Percentiles rank a stretch among this genome's conserved stretches.
These are phyloP conservation scores for Colletotrichum incanum DNA, from an alignment of 2,329 filamentous ascomycete species.

Conservation along the genomic window DNA sequence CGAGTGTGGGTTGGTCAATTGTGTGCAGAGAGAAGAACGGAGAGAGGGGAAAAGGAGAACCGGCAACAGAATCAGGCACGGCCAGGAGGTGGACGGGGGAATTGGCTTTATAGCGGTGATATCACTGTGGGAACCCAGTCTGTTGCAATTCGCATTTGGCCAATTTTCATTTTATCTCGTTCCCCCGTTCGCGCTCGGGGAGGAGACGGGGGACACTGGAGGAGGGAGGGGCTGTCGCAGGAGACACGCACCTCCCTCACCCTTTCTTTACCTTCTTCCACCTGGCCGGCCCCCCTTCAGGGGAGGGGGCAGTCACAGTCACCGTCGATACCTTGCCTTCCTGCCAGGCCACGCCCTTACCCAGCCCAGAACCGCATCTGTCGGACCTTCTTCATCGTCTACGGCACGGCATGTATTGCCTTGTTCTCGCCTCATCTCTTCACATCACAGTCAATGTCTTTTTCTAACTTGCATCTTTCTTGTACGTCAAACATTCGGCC, in stretches of 20 bases:
- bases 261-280: constrained; percentile 1
- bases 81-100: constrained; percentile 29
- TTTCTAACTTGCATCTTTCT: background rate
- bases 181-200: constrained; percentile 32
- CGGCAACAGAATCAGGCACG: background rate
- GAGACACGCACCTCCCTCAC: constrained; percentile 4
- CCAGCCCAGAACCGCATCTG: background rate
- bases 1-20: constrained; percentile 28
- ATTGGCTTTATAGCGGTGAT: constrained; percentile 43
- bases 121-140: constrained; percentile 43
- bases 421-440: background rate
- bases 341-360: background rate
- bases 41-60: constrained; percentile 14
- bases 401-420: background rate
- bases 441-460: background rate
- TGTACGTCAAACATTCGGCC: background rate
- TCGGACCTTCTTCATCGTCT: background rate
- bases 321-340: constrained; percentile 18
- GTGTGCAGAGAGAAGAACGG: constrained; percentile 4
- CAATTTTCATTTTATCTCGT: constrained; percentile 43
- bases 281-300: background rate
- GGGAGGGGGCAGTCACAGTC: constrained; percentile 5
- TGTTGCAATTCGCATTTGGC: constrained; percentile 37
- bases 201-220: constrained; percentile 6
- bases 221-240: constrained; percentile 15